Percentiles rank a stretch among this genome's conserved stretches.
phyloP scores from a whole-genome alignment of 768 basidiomycete genomes.

The Mycena vitilis region DNA sequence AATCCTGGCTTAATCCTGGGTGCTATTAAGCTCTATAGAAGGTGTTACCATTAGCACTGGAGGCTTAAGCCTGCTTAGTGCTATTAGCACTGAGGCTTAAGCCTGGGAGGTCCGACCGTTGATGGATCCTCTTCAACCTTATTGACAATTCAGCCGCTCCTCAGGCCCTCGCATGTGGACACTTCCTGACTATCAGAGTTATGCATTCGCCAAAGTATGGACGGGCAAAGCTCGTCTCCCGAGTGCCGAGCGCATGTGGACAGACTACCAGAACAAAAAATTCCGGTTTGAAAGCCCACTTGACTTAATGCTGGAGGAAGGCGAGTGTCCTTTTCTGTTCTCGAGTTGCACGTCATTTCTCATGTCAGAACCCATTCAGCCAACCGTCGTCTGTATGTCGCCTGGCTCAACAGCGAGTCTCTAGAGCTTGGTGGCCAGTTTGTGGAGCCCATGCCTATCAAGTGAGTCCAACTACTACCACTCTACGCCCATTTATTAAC shows the following conservation, averaged over 20 bases:
- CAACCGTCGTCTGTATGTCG: slow-evolving; percentile 20
- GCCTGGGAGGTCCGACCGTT: too few relatives aligned
- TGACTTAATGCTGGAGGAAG: slow-evolving; percentile 37
- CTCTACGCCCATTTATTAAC: not conserved
- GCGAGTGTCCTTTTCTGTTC: not conserved
- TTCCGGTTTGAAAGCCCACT: slow-evolving; percentile 24
- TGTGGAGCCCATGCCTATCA: slow-evolving; percentile 36
- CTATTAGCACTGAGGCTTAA: too few relatives aligned
- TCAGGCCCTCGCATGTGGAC: slow-evolving; percentile 26
- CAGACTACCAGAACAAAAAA: slow-evolving; percentile 27
- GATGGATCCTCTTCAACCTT: too few relatives aligned
- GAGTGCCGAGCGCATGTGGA: slow-evolving; percentile 32
- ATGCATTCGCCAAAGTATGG: slow-evolving; percentile 40
- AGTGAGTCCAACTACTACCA: slow-evolving; percentile 22
- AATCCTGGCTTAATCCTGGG: too few relatives aligned
- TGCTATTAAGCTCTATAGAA: too few relatives aligned
- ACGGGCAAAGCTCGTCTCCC: slow-evolving; percentile 39
- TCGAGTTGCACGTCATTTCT: too few relatives aligned
- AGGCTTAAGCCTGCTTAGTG: too few relatives aligned
- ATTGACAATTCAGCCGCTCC: not conserved
- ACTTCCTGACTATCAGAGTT: slow-evolving; percentile 28
- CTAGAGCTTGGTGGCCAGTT: slow-evolving; percentile 40
- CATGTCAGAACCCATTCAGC: not conserved
- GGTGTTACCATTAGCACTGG: too few relatives aligned
- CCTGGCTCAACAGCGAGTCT: slow-evolving; percentile 41